Percentiles rank a stretch among this genome's conserved stretches.
These are phyloP conservation scores for Vaccinium darrowii DNA, from an alignment of 148 eudicot genomes.

Conservation along the genomic window DNA sequence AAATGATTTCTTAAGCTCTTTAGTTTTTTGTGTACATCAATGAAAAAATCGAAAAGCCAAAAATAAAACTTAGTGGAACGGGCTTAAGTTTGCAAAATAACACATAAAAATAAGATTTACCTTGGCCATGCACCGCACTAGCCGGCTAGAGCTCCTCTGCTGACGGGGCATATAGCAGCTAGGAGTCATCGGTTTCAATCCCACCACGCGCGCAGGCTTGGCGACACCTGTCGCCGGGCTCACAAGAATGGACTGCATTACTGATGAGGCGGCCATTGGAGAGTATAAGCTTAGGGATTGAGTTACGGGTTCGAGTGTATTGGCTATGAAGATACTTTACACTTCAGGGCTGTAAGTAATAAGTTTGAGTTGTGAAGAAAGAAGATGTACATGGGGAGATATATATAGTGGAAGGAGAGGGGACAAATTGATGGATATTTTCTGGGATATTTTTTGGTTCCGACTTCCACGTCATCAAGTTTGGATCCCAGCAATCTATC, in stretches of 20 bases:
- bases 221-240: constrained; percentile 17
- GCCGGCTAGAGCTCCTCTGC: constrained; percentile 13
- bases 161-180: constrained; percentile 14
- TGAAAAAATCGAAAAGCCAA: too few relatives aligned
- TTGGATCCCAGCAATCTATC: neutral
- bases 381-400: neutral
- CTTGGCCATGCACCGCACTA: constrained; percentile 36
- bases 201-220: neutral
- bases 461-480: constrained; percentile 26
- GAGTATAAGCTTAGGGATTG: neutral
- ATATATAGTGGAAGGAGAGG: neutral
- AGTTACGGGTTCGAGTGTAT: neutral
- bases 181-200: constrained; percentile 3
- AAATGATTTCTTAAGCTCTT: too few relatives aligned
- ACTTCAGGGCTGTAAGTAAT: too few relatives aligned
- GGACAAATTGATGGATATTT: constrained; percentile 15
- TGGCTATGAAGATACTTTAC: neutral
- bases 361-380: neutral
- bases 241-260: constrained; percentile 31
- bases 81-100: too few relatives aligned
- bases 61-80: too few relatives aligned
- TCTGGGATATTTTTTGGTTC: constrained; percentile 22
- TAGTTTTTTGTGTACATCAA: too few relatives aligned
- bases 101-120: neutral
- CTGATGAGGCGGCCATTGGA: constrained; percentile 24